phyloP scores from a whole-genome alignment of 2,329 filamentous ascomycete genomes.

The Stemphylium vesicarium region DNA sequence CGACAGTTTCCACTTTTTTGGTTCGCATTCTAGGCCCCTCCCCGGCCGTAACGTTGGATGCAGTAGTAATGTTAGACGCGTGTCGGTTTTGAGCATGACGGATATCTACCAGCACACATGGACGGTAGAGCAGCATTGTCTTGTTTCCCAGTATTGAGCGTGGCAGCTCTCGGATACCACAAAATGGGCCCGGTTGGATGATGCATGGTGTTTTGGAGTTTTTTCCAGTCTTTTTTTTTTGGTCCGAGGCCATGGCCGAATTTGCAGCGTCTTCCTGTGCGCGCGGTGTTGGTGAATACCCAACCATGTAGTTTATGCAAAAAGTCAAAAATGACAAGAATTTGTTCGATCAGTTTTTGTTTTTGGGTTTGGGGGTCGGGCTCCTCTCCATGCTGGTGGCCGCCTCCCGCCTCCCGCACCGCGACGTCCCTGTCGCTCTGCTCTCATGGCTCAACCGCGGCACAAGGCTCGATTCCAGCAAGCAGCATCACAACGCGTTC shows the following conservation, averaged over 20 bases:
- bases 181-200: constrained; percentile 41
- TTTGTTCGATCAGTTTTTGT: not conserved
- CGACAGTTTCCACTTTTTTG: constrained; percentile 29
- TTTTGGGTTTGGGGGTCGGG: not conserved
- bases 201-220: constrained; percentile 42
- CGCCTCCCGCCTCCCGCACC: too few species aligned
- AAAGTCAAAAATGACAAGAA: constrained; percentile 33
- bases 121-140: constrained; percentile 24
- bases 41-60: constrained; percentile 27
- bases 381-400: not conserved
- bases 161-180: constrained; percentile 39
- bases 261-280: constrained; percentile 37
- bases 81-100: constrained; percentile 33
- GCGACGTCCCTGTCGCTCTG: too few species aligned
- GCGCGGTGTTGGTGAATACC: constrained; percentile 20
- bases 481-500: constrained; percentile 16
- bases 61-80: constrained; percentile 47
- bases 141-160: constrained; percentile 21
- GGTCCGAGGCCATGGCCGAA: constrained; percentile 25
- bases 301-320: constrained; percentile 47
- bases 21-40: constrained; percentile 27
- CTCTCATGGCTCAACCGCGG: too few species aligned
- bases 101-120: constrained; percentile 23
- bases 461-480: not conserved
- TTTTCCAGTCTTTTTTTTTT: not conserved